A percentile compares a stretch with the other conserved stretches of the same genome.
These are phyloP conservation scores for Amborella trichopoda DNA, from an alignment of 164 flowering plant species.

Conservation along the genomic window DNA sequence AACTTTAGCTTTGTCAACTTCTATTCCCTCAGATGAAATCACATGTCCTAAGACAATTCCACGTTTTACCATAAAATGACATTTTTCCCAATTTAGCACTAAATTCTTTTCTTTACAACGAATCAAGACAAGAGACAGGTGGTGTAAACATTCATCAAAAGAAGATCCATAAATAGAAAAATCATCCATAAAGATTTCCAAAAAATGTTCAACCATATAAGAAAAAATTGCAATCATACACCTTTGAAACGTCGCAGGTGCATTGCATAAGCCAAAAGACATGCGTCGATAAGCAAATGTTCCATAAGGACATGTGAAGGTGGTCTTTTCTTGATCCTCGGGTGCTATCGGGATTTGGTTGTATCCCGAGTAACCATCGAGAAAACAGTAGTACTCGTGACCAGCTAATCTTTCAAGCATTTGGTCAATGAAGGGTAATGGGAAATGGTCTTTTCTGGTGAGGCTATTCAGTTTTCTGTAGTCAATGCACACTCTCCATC, in stretches of 20 bases:
- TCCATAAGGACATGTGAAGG: background rate
- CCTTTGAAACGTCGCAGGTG: background rate
- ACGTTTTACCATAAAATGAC: background rate
- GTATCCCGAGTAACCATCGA: conserved; percentile 5
- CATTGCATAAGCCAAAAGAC: background rate
- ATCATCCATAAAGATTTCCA: conserved; percentile 2
- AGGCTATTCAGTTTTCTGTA: background rate
- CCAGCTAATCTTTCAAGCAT: conserved; percentile 1
- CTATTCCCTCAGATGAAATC: background rate
- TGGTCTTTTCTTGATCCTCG: background rate
- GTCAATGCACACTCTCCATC: background rate
- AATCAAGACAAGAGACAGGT: background rate
- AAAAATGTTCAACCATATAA: background rate
- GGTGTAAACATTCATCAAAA: background rate
- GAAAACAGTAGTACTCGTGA: background rate
- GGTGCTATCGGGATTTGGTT: background rate
- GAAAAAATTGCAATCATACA: background rate
- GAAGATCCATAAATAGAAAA: background rate
- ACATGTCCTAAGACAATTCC: conserved; percentile 2
- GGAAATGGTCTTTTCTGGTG: background rate
- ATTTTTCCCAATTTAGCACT: background rate
- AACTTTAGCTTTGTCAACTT: background rate
- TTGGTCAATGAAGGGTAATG: conserved; percentile 1
- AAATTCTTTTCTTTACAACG: background rate
- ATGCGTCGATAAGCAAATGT: background rate